Conservation (phyloP, 192 early-diverging fungal genomes). For the Coemansia sp. region DNA sequence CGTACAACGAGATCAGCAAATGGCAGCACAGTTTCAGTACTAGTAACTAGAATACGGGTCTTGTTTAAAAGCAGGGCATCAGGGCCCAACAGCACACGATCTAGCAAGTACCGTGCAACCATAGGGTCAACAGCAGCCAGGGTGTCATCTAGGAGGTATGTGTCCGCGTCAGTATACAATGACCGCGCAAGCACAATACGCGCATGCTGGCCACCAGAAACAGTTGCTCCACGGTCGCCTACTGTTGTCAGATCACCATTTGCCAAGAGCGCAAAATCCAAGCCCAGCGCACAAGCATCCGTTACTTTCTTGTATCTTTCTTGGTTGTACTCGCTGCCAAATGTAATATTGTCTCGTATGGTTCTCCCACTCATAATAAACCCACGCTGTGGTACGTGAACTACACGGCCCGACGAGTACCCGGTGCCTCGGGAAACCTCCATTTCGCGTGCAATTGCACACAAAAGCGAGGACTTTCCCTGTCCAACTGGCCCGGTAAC, state of each 20-base stretch:
- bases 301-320: slow-evolving; percentile 50
- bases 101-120: slow-evolving; percentile 63
- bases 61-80: slow-evolving; percentile 57
- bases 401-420: slow-evolving; percentile 38
- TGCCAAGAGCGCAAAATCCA: slow-evolving; percentile 59
- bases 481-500: slow-evolving; percentile 59
- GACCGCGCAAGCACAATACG: slow-evolving; percentile 74
- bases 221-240: slow-evolving; percentile 27
- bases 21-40: background rate
- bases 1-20: slow-evolving; percentile 10
- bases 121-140: slow-evolving; percentile 77
- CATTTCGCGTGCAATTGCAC: slow-evolving; percentile 60
- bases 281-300: slow-evolving; percentile 54
- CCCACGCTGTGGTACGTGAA: slow-evolving; percentile 74
- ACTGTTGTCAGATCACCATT: slow-evolving; percentile 16
- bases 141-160: slow-evolving; percentile 79
- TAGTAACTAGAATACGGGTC: slow-evolving; percentile 79
- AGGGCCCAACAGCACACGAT: slow-evolving; percentile 44
- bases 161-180: slow-evolving; percentile 67
- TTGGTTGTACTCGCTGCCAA: slow-evolving; percentile 58
- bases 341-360: slow-evolving; percentile 63
- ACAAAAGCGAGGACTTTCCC: slow-evolving; percentile 63
- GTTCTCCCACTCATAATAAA: slow-evolving; percentile 75
- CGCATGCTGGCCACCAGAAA: slow-evolving; percentile 79
- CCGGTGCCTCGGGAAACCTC: slow-evolving; percentile 29